phyloP scores from a whole-genome alignment of 2,329 filamentous ascomycete species.

The Clonostachys chloroleuca region DNA sequence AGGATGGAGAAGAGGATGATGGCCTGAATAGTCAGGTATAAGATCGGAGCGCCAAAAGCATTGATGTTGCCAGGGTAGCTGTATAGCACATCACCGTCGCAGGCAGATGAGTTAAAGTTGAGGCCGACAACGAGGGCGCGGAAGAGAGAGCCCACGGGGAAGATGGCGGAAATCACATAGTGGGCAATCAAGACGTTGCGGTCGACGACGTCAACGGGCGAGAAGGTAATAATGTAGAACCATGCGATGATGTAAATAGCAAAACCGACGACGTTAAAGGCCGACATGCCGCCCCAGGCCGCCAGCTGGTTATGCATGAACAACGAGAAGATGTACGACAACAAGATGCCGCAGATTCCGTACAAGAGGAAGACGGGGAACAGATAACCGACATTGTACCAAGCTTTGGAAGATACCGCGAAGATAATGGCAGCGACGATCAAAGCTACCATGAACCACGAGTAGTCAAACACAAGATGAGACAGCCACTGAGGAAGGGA shows the following conservation, averaged over 20 bases:
- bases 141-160: conserved; percentile 69
- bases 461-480: conserved; percentile 72
- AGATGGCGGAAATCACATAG: conserved; percentile 65
- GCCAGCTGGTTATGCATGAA: conserved; percentile 70
- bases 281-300: conserved; percentile 74
- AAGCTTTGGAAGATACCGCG: conserved; percentile 53
- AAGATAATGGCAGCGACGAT: conserved; percentile 65
- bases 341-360: conserved; percentile 65
- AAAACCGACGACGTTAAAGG: conserved; percentile 65
- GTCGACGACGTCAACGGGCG: conserved; percentile 64
- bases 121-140: conserved; percentile 68
- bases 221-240: conserved; percentile 66
- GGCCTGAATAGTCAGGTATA: conserved; percentile 71
- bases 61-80: conserved; percentile 64
- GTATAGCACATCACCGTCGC: conserved; percentile 54
- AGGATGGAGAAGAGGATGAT: conserved; percentile 63
- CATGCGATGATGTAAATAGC: conserved; percentile 65
- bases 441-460: conserved; percentile 57
- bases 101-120: conserved; percentile 75
- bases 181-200: conserved; percentile 63
- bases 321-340: conserved; percentile 74
- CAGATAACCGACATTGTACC: conserved; percentile 72
- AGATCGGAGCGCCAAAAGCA: conserved; percentile 73
- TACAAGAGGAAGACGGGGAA: conserved; percentile 75
- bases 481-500: conserved; percentile 75